A percentile compares a stretch with the other conserved stretches of the same genome.
Evolutionary conservation across 306 rosid genomes (phyloP).

Genomic region (Betula pendula): DNA sequence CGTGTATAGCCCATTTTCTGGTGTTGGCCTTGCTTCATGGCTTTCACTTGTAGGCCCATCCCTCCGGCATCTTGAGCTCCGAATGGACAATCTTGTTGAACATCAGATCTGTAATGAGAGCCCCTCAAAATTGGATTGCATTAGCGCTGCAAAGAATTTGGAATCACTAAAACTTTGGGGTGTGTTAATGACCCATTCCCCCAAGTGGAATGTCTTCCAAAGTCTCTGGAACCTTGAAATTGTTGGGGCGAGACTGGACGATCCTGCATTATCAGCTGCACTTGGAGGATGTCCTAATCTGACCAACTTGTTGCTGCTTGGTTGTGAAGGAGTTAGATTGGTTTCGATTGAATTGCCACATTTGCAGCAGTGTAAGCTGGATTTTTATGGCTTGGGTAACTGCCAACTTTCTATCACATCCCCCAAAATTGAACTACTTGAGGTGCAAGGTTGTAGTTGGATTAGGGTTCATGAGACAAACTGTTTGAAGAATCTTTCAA

Average conservation of each 20-base stretch:
- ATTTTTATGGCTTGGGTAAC: constrained; percentile 81
- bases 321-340: constrained; percentile 74
- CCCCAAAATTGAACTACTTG: constrained; percentile 72
- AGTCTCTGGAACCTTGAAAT: constrained; percentile 81
- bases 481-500: constrained; percentile 62
- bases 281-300: constrained; percentile 68
- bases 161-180: constrained; percentile 89
- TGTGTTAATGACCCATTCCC: constrained; percentile 67
- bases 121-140: constrained; percentile 73
- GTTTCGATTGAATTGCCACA: constrained; percentile 62
- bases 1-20: constrained; percentile 75
- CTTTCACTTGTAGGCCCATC: constrained; percentile 51
- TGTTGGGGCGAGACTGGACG: constrained; percentile 78
- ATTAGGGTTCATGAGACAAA: constrained; percentile 66
- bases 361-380: constrained; percentile 79
- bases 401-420: constrained; percentile 60
- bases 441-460: constrained; percentile 98
- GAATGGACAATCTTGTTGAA: constrained; percentile 75
- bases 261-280: constrained; percentile 49
- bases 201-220: constrained; percentile 72
- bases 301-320: constrained; percentile 70
- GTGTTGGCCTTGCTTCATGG: constrained; percentile 86
- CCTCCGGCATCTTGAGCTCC: constrained; percentile 73
- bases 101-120: constrained; percentile 42
- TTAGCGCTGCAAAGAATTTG: constrained; percentile 60